phyloP scores from a whole-genome alignment of 305 asterid genomes.

The Fraxinus paxiana region DNA sequence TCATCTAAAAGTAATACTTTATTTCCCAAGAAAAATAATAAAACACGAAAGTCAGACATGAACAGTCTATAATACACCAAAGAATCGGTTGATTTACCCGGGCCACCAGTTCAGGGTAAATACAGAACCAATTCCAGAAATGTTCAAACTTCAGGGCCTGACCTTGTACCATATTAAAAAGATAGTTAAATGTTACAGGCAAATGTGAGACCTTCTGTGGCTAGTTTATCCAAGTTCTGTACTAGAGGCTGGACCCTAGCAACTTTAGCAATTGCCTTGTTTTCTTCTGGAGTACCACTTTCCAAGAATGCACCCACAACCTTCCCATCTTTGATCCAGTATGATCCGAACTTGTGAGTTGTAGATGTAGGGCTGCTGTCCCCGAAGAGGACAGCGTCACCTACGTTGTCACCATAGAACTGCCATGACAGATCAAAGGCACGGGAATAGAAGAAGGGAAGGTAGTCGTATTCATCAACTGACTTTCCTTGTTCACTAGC shows the following conservation, averaged over 20 bases:
- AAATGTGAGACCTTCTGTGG: constrained; percentile 64
- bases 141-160: neutral
- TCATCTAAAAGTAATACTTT: neutral
- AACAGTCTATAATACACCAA: neutral
- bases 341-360: constrained; percentile 81
- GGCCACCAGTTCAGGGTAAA: neutral
- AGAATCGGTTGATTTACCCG: neutral
- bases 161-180: neutral
- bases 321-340: constrained; percentile 86
- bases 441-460: constrained; percentile 91
- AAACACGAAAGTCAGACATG: neutral
- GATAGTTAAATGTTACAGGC: constrained; percentile 45
- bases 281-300: constrained; percentile 84
- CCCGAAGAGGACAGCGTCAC: constrained; percentile 74
- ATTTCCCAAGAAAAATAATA: neutral
- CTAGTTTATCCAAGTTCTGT: constrained; percentile 54
- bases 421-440: constrained; percentile 95
- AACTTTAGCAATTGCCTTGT: constrained; percentile 76
- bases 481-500: constrained; percentile 61
- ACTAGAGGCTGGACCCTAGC: constrained; percentile 72
- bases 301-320: constrained; percentile 82
- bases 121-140: neutral
- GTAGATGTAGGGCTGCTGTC: constrained; percentile 63
- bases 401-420: constrained; percentile 88
- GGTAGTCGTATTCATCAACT: constrained; percentile 75